Conservation (phyloP, 2,329 filamentous ascomycete species). For the Zasmidium angulare region DNA sequence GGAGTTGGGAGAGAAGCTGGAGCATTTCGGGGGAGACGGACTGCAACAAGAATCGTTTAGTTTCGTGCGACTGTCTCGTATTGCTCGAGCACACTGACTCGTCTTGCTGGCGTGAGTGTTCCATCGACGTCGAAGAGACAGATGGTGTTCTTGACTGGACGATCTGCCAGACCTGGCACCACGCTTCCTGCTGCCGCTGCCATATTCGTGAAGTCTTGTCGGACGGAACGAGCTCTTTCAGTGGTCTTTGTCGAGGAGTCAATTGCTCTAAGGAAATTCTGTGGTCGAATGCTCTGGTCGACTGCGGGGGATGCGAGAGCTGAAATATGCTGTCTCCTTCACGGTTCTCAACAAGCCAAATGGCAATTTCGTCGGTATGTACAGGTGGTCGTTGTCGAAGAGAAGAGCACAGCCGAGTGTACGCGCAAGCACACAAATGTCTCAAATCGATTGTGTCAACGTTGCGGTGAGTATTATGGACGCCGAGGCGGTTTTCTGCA, state of each 20-base stretch:
- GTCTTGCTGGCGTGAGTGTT: constrained; percentile 80
- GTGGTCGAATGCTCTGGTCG: neutral
- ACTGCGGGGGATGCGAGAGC: neutral
- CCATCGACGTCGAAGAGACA: constrained; percentile 95
- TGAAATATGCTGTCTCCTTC: neutral
- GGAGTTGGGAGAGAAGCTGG: constrained; percentile 71
- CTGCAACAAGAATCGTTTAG: constrained; percentile 12
- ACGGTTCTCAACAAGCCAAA: neutral
- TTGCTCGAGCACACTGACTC: constrained; percentile 51
- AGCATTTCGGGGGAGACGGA: constrained; percentile 77
- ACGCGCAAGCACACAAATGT: neutral
- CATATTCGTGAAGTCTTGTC: constrained; percentile 17
- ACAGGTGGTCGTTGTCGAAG: neutral
- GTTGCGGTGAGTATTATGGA: neutral
- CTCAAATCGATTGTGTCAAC: neutral
- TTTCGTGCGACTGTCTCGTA: constrained; percentile 6
- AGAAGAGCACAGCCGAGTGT: neutral
- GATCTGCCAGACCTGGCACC: constrained; percentile 76
- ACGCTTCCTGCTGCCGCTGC: constrained; percentile 44
- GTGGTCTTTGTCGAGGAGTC: constrained; percentile 1
- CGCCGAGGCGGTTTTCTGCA: neutral
- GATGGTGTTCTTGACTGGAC: constrained; percentile 89
- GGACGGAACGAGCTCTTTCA: constrained; percentile 4
- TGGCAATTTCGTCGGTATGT: neutral
- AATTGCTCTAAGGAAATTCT: neutral